Conservation (phyloP, 257 asterid genomes). For the Nicotiana noctiflora region DNA sequence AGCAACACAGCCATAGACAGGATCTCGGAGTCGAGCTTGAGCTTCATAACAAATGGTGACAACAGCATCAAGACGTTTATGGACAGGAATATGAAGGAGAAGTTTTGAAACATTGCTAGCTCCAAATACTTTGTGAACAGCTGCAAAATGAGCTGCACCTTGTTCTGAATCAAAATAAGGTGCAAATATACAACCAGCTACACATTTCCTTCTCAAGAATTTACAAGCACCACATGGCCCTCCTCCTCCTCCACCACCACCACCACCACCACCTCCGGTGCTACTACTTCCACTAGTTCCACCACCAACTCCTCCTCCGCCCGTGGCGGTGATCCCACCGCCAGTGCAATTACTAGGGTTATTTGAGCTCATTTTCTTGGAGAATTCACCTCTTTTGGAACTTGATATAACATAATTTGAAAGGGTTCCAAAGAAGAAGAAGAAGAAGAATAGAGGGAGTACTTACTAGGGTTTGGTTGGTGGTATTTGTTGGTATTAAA, state of each 20-base stretch:
- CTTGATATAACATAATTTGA: not conserved
- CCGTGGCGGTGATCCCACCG: slow-evolving; percentile 10
- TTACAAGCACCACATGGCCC: slow-evolving; percentile 99
- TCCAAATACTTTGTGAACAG: slow-evolving; percentile 96
- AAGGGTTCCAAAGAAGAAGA: not conserved
- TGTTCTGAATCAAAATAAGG: slow-evolving; percentile 93
- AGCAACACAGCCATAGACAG: slow-evolving; percentile 85
- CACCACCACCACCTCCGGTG: slow-evolving; percentile 12
- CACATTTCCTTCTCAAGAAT: slow-evolving; percentile 89
- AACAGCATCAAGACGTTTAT: slow-evolving; percentile 76
- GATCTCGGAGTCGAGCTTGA: slow-evolving; percentile 86
- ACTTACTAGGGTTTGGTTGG: slow-evolving; percentile 55
- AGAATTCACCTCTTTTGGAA: not conserved
- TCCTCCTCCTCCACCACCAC: slow-evolving; percentile 35
- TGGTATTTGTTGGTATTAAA: slow-evolving; percentile 10
- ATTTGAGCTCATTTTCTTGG: slow-evolving; percentile 2
- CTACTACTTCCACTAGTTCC: slow-evolving; percentile 15
- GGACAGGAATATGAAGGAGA: slow-evolving; percentile 66
- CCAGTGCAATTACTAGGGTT: slow-evolving; percentile 32
- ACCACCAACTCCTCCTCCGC: slow-evolving; percentile 24
- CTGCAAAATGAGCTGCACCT: slow-evolving; percentile 96
- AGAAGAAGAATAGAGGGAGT: not conserved
- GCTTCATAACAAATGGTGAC: slow-evolving; percentile 88
- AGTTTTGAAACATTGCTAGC: slow-evolving; percentile 95
- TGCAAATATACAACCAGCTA: slow-evolving; percentile 80